Percentiles rank a stretch among this genome's conserved stretches.
phyloP scores from a whole-genome alignment of 23 red algal species.

The Gracilaria vermiculophylla region DNA sequence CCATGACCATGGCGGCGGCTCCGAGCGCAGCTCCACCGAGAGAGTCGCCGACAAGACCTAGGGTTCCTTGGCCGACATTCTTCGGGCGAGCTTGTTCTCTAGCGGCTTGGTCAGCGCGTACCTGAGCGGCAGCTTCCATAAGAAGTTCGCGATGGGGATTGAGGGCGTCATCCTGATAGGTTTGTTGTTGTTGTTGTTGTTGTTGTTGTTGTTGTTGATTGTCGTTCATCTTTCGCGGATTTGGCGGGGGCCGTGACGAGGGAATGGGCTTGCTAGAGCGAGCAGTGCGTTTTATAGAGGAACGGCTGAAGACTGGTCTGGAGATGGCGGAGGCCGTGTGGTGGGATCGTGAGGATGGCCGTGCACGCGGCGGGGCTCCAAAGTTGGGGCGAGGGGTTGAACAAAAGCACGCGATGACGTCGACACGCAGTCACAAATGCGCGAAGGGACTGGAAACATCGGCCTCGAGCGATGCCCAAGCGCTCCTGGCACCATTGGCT shows the following conservation, averaged over 20 bases:
- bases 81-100: conserved; percentile 42
- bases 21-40: conserved; percentile 60
- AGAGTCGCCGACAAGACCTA: conserved; percentile 57
- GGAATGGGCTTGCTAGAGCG: too few relatives aligned
- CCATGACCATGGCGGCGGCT: conserved; percentile 61
- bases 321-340: too few relatives aligned
- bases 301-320: too few relatives aligned
- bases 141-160: conserved; percentile 65
- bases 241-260: too few relatives aligned
- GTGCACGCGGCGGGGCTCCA: too few relatives aligned
- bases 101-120: conserved; percentile 49
- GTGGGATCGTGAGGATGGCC: too few relatives aligned
- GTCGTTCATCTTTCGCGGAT: background rate
- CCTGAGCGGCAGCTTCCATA: conserved; percentile 42
- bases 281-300: too few relatives aligned
- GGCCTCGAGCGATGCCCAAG: background rate
- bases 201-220: background rate
- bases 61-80: conserved; percentile 54
- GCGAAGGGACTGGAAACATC: background rate
- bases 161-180: background rate
- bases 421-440: background rate
- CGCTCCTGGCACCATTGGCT: background rate
- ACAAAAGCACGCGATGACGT: background rate
- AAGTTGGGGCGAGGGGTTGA: too few relatives aligned
- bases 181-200: background rate